Base-by-base conservation (phyloP, 257 asterid species). In the Coffea eugenioides region DNA sequence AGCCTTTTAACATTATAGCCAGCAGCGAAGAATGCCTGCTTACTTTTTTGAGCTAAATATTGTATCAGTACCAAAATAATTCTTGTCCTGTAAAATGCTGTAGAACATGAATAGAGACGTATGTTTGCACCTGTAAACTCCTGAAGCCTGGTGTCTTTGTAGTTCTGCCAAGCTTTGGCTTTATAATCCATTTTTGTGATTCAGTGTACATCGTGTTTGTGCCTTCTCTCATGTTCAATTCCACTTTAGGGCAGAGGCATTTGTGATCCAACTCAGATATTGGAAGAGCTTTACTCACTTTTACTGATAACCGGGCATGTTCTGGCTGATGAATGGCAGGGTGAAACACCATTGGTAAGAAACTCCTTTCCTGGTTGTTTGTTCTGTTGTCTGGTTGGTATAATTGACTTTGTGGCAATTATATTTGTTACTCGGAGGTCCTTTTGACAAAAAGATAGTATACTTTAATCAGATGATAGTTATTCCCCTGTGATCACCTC, bases 201-300 rank as follows among this genome's bases (percentile, higher is more conserved):
- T 71, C 8, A 21, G 18, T 45, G 39, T 41, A 71, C 59, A n/a
- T 45, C 23, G 59, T 45, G 75, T 71, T 71, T 71, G 43, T 72
- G 51, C 34, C 51, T 73, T 69, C 79, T 76, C 75, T 90, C 69
- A 62, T 75, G 72, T 80, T 80, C 83, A 82, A 73, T 79, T 84
- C 31, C 76, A 66, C 6, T 91, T 90, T 79, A 95, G 99, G 97
- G 90, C 78, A 92, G 93, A 84, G 97, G 96, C 90, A 74, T 67
- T 82, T 88, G 84, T 73, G 97, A 93, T 88, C 97, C 96, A 77
- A 92, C 97, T 80, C 94, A 83, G 88, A 95, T 93, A 69, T 84
- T 95, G 93, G 99, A 95, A 88, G 97, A 93, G 89, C 89, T 95
- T 77, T 93, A 95, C 89, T 95, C 99, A 70, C 96, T 95, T 65